phyloP scores from a whole-genome alignment of 1,139 yeast genomes.

The Hyphopichia pseudoburtonii region DNA sequence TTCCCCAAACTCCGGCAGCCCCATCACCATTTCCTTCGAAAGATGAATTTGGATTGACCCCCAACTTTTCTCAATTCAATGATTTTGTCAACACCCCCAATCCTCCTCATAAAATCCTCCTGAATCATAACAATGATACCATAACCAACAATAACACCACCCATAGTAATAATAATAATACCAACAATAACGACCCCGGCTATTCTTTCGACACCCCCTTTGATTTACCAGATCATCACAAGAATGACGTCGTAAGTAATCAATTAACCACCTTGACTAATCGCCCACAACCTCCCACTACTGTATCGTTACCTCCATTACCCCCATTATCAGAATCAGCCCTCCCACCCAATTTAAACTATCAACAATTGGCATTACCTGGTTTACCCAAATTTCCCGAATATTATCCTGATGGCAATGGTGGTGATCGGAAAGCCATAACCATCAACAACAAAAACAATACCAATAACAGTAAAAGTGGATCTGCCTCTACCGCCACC shows the following conservation, averaged over 20 bases:
- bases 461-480: too few relatives aligned
- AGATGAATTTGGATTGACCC: slow-evolving; percentile 3
- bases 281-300: slow-evolving; percentile 13
- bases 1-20: slow-evolving; percentile 4
- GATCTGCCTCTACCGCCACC: too few relatives aligned
- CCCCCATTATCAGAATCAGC: slow-evolving; percentile 39
- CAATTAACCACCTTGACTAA: slow-evolving; percentile 2
- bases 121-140: neutral
- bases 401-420: neutral
- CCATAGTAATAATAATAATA: neutral
- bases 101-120: neutral
- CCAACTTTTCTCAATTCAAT: slow-evolving; percentile 4
- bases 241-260: neutral
- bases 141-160: neutral
- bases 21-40: neutral
- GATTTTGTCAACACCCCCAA: neutral
- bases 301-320: slow-evolving; percentile 33
- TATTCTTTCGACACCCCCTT: neutral
- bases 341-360: slow-evolving; percentile 17
- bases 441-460: too few relatives aligned
- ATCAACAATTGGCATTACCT: slow-evolving; percentile 2
- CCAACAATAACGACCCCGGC: neutral
- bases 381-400: neutral
- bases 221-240: neutral
- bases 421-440: too few relatives aligned